A percentile compares a stretch with the other conserved stretches of the same genome.
These are phyloP conservation scores for Coffea humblotiana DNA, from an alignment of 305 asterid species.

Conservation along the genomic window DNA sequence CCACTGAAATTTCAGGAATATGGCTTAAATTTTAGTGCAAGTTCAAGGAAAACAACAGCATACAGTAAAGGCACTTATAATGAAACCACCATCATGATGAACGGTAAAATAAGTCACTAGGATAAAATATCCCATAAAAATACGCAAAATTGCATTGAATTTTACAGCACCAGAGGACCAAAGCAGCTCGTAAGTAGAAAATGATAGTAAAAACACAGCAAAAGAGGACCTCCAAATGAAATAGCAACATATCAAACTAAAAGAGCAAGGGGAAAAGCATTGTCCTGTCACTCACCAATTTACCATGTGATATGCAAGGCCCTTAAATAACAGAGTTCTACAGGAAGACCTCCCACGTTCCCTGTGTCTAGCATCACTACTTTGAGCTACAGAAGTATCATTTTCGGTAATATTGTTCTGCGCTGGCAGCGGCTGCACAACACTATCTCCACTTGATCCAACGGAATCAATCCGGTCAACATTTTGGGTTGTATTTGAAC, in stretches of 20 bases:
- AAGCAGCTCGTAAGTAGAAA: no score
- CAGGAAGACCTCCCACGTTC: slow-evolving; percentile 76
- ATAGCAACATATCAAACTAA: background rate
- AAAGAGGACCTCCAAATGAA: background rate
- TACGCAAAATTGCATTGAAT: no score
- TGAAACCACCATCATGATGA: no score
- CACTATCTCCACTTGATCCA: slow-evolving; percentile 42
- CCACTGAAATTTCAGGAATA: slow-evolving; percentile 67
- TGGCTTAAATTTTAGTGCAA: slow-evolving; percentile 8
- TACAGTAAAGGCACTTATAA: background rate
- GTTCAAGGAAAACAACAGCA: slow-evolving; percentile 3
- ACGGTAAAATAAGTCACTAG: no score
- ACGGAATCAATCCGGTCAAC: slow-evolving; percentile 54
- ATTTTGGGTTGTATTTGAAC: slow-evolving; percentile 43
- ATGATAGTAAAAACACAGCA: background rate
- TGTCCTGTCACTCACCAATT: slow-evolving; percentile 68
- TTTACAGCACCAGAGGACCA: no score
- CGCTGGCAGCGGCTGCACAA: slow-evolving; percentile 41
- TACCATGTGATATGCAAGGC: slow-evolving; percentile 97
- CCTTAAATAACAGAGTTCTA: slow-evolving; percentile 72
- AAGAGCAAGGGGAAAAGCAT: slow-evolving; percentile 19
- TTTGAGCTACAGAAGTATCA: slow-evolving; percentile 54
- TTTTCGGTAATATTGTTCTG: slow-evolving; percentile 52
- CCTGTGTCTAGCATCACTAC: slow-evolving; percentile 45
- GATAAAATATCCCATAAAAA: no score